Base-by-base conservation (phyloP, 73 alveolate genomes). In the Stentor coeruleus region DNA sequence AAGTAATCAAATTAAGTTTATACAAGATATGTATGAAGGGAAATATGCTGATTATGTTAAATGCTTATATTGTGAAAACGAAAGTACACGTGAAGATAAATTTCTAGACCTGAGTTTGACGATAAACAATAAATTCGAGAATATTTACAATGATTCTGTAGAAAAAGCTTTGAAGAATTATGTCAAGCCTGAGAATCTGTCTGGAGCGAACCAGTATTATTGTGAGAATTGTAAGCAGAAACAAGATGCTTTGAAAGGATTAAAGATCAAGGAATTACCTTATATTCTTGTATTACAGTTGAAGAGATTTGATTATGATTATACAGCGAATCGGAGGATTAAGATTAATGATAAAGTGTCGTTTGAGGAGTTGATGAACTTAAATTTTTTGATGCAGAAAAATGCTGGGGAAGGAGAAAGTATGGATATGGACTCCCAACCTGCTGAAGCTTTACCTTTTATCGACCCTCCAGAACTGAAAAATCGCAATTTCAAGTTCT, bases 91-190 rank as follows among this genome's bases (percentile, higher is more conserved):
- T 26, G 82, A 74, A 28, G 97, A 92, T 57, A 82, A 86, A 66
- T 96, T 88, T 84, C 74, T 96, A 83, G 99, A 96, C 87, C 87
- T 96, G 74, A 85, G 96, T 57, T 90, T 96, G 38, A 97, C 98
- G 15, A 85, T 96, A 41, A 82, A 85, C 82, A 93, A 94, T 77
- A 92, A 89, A 41, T 93, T 93, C 76, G 95, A 94, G 58, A 91
- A 92, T 11, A 93, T 95, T 38, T 85, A 83, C 85, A 92, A 94
- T 84, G 87, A 89, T 73, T 87, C 96, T 3, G 88, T 96, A 35
- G 97, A 92, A 73, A 89, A 86, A 95, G 99, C 99, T 0, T 86
- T 96, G 26, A 94, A 90, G 84, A 92, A 91, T 85, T 96, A 89
- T 82, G 89, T 94, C 77, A 93, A 93, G 75, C 98, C 98, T 14